Evolutionary conservation across 495 filamentous ascomycete genomes (phyloP).

Genomic region (Astrothelium subdiscretum): DNA sequence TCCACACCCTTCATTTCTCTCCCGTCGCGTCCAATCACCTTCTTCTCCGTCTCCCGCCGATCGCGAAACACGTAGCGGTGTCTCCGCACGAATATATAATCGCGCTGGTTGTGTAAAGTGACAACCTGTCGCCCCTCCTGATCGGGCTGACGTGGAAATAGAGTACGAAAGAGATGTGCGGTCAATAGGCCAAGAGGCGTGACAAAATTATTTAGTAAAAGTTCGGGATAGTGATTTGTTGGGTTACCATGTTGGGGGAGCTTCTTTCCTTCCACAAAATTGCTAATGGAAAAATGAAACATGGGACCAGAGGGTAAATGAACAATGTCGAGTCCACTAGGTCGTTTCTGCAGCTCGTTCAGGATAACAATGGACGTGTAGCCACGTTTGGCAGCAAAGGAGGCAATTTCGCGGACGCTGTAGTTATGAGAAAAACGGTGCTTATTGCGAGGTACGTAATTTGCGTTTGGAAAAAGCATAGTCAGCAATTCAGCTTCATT

Average conservation of each 20-base stretch:
- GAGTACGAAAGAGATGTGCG: conserved; percentile 67
- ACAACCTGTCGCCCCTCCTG: conserved; percentile 76
- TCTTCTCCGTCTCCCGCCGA: conserved; percentile 72
- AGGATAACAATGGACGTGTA: conserved; percentile 74
- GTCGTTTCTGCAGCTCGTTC: conserved; percentile 73
- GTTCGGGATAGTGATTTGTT: conserved; percentile 81
- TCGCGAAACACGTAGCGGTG: conserved; percentile 91
- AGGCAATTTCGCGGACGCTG: conserved; percentile 76
- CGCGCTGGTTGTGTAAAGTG: conserved; percentile 87
- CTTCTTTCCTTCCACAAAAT: conserved; percentile 74
- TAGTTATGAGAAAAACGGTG: conserved; percentile 77
- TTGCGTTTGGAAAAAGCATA: conserved; percentile 71
- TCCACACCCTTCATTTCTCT: conserved; percentile 73
- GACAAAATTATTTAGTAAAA: conserved; percentile 90
- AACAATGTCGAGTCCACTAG: conserved; percentile 64
- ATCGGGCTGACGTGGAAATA: conserved; percentile 78
- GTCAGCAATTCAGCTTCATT: conserved; percentile 66
- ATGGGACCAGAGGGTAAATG: conserved; percentile 78
- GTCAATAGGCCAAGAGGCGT: conserved; percentile 87
- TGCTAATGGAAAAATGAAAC: conserved; percentile 74
- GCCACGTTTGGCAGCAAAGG: conserved; percentile 66
- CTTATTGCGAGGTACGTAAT: conserved; percentile 72
- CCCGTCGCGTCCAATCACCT: conserved; percentile 73
- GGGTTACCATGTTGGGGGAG: conserved; percentile 81
- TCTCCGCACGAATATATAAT: conserved; percentile 86